Conservation (phyloP, 2,329 filamentous ascomycete species). For the Coniochaeta sp. region DNA sequence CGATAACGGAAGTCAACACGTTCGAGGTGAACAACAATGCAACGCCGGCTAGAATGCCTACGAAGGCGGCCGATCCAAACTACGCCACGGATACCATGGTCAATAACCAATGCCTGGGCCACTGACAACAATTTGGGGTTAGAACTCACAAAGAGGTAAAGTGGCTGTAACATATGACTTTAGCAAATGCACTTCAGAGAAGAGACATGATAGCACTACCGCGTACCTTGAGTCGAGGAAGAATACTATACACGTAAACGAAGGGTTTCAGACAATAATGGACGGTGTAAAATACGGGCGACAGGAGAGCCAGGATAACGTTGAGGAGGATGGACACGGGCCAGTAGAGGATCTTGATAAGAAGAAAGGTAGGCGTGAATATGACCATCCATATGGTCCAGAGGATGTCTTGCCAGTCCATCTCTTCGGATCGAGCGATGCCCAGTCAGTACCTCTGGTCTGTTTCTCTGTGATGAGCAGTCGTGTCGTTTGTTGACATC, state of each 20-base stretch:
- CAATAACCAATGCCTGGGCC: neutral
- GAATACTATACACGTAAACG: constrained; percentile 22
- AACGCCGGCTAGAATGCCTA: constrained; percentile 59
- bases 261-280: constrained; percentile 16
- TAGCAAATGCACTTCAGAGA: constrained; percentile 4
- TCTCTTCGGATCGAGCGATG: neutral
- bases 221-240: constrained; percentile 23
- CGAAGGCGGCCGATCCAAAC: constrained; percentile 58
- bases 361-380: neutral
- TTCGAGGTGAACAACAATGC: constrained; percentile 50
- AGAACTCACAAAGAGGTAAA: constrained; percentile 34
- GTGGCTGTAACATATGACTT: constrained; percentile 19
- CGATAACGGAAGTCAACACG: constrained; percentile 43
- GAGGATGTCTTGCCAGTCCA: neutral
- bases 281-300: constrained; percentile 27
- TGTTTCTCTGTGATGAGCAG: neutral
- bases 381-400: neutral
- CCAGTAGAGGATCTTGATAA: constrained; percentile 3
- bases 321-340: constrained; percentile 16
- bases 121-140: neutral
- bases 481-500: neutral
- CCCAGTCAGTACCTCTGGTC: neutral
- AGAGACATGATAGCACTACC: neutral
- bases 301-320: constrained; percentile 15
- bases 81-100: constrained; percentile 9